Conservation (phyloP, 192 early-diverging fungal genomes). For the Dimargaris cristalligena region DNA sequence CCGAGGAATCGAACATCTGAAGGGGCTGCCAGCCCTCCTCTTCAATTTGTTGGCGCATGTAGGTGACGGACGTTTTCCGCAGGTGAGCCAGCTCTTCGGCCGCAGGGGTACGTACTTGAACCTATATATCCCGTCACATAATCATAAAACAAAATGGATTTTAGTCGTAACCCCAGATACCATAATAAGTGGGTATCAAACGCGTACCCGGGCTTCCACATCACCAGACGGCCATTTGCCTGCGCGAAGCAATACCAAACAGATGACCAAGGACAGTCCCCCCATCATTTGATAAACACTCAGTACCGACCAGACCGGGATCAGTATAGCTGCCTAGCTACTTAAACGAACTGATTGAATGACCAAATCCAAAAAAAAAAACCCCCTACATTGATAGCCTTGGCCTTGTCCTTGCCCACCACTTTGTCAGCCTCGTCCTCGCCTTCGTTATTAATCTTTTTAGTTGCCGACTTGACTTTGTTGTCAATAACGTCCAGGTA, state of each 20-base stretch:
- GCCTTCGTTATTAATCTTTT: slow-evolving; percentile 51
- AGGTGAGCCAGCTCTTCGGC: slow-evolving; percentile 39
- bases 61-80: slow-evolving; percentile 35
- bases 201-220: not conserved
- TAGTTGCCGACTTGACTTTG: slow-evolving; percentile 52
- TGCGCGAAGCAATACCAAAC: not conserved
- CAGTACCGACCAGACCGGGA: too few species aligned
- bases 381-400: slow-evolving; percentile 25
- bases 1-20: slow-evolving; percentile 32
- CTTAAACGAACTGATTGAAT: too few species aligned
- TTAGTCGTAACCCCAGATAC: slow-evolving; percentile 14
- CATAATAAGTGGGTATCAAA: not conserved
- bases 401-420: slow-evolving; percentile 20
- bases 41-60: slow-evolving; percentile 38
- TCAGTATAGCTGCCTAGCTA: too few species aligned
- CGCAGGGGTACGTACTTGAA: slow-evolving; percentile 39
- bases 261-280: not conserved
- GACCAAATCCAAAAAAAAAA: not conserved
- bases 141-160: too few species aligned
- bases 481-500: slow-evolving; percentile 85
- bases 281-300: not conserved
- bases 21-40: slow-evolving; percentile 59
- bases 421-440: slow-evolving; percentile 31
- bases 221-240: not conserved
- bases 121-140: too few species aligned